A percentile compares a stretch with the other conserved stretches of the same genome.
Conservation (phyloP, 345 rosid species). For the Dovyalis caffra region DNA sequence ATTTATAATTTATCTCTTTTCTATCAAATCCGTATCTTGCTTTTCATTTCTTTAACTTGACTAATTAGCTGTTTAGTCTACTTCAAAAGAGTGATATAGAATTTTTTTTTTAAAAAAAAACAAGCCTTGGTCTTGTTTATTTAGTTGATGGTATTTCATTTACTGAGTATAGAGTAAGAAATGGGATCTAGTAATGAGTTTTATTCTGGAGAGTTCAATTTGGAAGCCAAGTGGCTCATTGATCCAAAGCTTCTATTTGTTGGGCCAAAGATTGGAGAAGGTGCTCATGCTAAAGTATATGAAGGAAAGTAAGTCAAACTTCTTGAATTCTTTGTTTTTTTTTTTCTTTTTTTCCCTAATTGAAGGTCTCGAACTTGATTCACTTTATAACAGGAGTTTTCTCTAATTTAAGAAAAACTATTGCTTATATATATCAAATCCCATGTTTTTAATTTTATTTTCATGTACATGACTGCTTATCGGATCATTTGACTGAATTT, state of each 20-base stretch:
- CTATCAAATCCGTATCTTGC: conserved; percentile 11
- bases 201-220: conserved; percentile 51
- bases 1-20: conserved; percentile 8
- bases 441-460: neutral
- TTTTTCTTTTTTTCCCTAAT: conserved; percentile 4
- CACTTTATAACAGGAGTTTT: neutral
- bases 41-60: conserved; percentile 20
- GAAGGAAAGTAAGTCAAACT: conserved; percentile 88
- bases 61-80: conserved; percentile 4
- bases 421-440: neutral
- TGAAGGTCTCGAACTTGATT: conserved; percentile 10
- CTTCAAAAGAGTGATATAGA: conserved; percentile 29
- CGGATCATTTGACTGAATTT: neutral
- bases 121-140: conserved; percentile 11
- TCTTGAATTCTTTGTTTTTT: conserved; percentile 10
- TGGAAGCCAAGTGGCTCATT: conserved; percentile 87
- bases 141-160: conserved; percentile 23
- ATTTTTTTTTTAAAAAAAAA: too few species aligned
- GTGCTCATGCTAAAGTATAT: conserved; percentile 98
- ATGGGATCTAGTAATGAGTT: conserved; percentile 89
- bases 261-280: conserved; percentile 98
- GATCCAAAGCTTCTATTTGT: conserved; percentile 90
- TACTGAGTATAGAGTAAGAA: conserved; percentile 12
- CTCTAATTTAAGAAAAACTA: neutral
- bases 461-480: neutral